Percentiles rank a stretch among this genome's conserved stretches.
These are phyloP conservation scores for Spathaspora sp. DNA, from an alignment of 805 yeast species.

Conservation along the genomic window DNA sequence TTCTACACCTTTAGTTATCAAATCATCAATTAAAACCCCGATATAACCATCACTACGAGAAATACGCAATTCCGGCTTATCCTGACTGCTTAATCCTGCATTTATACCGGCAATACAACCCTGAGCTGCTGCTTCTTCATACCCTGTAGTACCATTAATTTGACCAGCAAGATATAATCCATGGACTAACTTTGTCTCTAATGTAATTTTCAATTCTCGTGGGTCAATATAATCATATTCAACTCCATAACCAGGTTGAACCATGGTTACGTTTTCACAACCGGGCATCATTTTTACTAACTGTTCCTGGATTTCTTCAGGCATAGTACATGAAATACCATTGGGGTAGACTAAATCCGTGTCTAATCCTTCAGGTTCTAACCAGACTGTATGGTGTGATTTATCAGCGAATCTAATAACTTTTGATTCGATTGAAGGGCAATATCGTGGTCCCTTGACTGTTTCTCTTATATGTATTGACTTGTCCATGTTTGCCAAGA, in stretches of 20 bases:
- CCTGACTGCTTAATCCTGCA: constrained; percentile 63
- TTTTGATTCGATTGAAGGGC: constrained; percentile 95
- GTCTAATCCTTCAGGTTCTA: constrained; percentile 93
- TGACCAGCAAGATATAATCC: constrained; percentile 94
- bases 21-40: constrained; percentile 91
- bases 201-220: constrained; percentile 68
- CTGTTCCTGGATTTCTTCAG: constrained; percentile 80
- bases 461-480: constrained; percentile 91
- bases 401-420: constrained; percentile 77
- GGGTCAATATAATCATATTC: constrained; percentile 97
- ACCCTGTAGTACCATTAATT: constrained; percentile 97
- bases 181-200: constrained; percentile 75
- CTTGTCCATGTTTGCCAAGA: constrained; percentile 68
- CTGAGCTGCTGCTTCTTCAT: constrained; percentile 98
- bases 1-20: constrained; percentile 90
- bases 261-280: constrained; percentile 78
- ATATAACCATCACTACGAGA: constrained; percentile 82
- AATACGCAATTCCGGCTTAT: constrained; percentile 46
- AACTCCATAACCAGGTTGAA: constrained; percentile 98
- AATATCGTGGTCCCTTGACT: constrained; percentile 93
- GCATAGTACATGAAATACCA: constrained; percentile 96
- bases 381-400: constrained; percentile 78
- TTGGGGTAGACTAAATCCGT: constrained; percentile 90
- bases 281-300: constrained; percentile 82
- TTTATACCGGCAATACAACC: constrained; percentile 95